Base-by-base conservation (phyloP, 352 stramenopile genomes). In the Globisporangium nagaii region DNA sequence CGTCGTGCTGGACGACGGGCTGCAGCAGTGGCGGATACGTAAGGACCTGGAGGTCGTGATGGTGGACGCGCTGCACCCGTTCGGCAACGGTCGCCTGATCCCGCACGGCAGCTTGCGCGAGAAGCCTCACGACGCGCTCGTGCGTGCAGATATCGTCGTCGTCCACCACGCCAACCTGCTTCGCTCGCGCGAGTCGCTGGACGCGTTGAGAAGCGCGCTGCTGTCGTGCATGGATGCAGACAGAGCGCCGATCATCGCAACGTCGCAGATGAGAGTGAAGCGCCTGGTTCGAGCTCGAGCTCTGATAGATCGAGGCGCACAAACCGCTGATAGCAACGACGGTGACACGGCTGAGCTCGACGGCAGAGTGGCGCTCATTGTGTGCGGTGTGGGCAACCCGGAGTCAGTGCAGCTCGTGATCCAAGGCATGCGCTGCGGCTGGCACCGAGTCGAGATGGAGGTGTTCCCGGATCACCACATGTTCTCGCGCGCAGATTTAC, bases 11-110 rank as follows among this genome's bases (percentile, higher is more conserved):
- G 79, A 90, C 27, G 79, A 90, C 51, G 79, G 79, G 13, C 50
- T 90, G 34, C 79, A 90, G 66, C 79, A 90, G 63, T 90, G 75
- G 74, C 57, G 59, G 31, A 68, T 90, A 27, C 42, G 53, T 1
- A 85, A 79, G 46, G 72, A 88, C 43, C 40, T 90, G 15, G 76
- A 90, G 48, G 71, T 90, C 50, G 73, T 90, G 22, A 88, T 86
- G 76, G 53, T 90, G 42, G 76, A 90, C 31, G 74, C 72, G 24
- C 56, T 88, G 31, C 70, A 84, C 60, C 74, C 79, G 15, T 79
- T 87, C 41, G 76, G 79, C n/a, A 90, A 90, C 31, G 74, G 76
- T 0, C 50, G 62, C 19, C 28, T 90, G 24, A 58, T 90, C 11
- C 79, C 79, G 9, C 64, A 61, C 25, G 79, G 79, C 2, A 86